Conservation (phyloP, 2,329 filamentous ascomycete genomes). For the Cercospora sp. region DNA sequence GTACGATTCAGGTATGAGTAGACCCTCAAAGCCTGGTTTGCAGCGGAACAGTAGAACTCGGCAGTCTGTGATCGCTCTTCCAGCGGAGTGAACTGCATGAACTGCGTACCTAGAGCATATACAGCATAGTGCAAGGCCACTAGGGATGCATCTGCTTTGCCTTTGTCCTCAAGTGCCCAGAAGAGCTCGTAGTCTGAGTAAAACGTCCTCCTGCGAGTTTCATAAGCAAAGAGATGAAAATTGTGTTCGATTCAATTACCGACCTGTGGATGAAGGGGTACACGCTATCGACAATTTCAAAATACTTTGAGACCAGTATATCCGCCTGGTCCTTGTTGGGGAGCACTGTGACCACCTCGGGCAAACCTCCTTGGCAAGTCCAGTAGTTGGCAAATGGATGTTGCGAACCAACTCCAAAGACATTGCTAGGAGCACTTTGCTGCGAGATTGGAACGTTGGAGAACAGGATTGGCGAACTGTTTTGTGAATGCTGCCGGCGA, state of each 20-base stretch:
- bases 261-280: slow-evolving; percentile 73
- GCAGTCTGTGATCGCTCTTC: slow-evolving; percentile 71
- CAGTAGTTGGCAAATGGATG: slow-evolving; percentile 83
- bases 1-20: slow-evolving; percentile 76
- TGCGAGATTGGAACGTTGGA: slow-evolving; percentile 71
- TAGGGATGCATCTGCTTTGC: slow-evolving; percentile 65
- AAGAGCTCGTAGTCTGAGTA: slow-evolving; percentile 78
- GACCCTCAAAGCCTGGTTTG: slow-evolving; percentile 73
- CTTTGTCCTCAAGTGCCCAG: slow-evolving; percentile 66
- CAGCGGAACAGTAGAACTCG: slow-evolving; percentile 76
- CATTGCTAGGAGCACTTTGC: slow-evolving; percentile 68
- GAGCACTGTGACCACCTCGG: slow-evolving; percentile 73
- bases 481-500: slow-evolving; percentile 22
- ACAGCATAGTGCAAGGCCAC: slow-evolving; percentile 75
- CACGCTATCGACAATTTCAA: slow-evolving; percentile 69
- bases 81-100: slow-evolving; percentile 60
- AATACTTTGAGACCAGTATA: slow-evolving; percentile 60
- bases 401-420: slow-evolving; percentile 77
- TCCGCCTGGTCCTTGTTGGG: slow-evolving; percentile 76
- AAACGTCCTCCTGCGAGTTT: slow-evolving; percentile 60
- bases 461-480: slow-evolving; percentile 55
- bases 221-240: background rate
- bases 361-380: slow-evolving; percentile 74
- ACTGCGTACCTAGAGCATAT: slow-evolving; percentile 76
- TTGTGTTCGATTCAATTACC: background rate